Base-by-base conservation (phyloP, 2,329 filamentous ascomycete species). In the Verticillium tricorpus region DNA sequence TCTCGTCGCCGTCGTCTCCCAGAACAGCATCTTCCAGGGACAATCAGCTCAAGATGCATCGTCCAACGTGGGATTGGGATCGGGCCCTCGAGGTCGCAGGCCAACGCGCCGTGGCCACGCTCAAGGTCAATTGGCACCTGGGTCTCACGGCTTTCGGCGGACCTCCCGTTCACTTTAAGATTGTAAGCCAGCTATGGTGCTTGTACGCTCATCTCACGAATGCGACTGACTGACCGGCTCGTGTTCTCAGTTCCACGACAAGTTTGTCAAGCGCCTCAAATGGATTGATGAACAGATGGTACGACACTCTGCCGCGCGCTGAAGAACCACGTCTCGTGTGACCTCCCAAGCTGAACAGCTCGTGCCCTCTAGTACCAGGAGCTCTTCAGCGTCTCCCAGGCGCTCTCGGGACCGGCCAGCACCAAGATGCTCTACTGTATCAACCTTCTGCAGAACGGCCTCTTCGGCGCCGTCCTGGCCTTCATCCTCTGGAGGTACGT, bases 381-480 rank as follows among this genome's bases (percentile, higher is more conserved):
- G 68, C 80, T 92, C 0, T 92, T 92, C 71, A 87, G 85, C 31
- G 75, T 92, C 56, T 85, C 82, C 19, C 89, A 92, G 73, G 85
- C 86, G 1, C 77, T 91, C 2, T 86, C 85, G 0, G 89, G 89
- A 0, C 89, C 89, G 0, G 89, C 67, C 0, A 89, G 85, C 64
- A 91, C 89, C 1, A 92, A 92, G 69, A 89, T 92, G 84, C 70
- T 85, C 0, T 91, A 89, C 63, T 89, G 84, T 63, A 85, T 92
- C 50, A 85, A 86, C 40, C 72, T 89, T 19, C 81, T 91, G 11
- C 87, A 86, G 63, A 82, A 81, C 12, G 88, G 88, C 0, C 76
- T 88, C 5, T 60, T 83, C 2, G 75, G 82, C 0, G 89, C 87
- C 0, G 7, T 89, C 1, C 65, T 89, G 1, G 81, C 78, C 0